Evolutionary conservation across 306 rosid species (phyloP).

Genomic region (Inga leiocalycina): DNA sequence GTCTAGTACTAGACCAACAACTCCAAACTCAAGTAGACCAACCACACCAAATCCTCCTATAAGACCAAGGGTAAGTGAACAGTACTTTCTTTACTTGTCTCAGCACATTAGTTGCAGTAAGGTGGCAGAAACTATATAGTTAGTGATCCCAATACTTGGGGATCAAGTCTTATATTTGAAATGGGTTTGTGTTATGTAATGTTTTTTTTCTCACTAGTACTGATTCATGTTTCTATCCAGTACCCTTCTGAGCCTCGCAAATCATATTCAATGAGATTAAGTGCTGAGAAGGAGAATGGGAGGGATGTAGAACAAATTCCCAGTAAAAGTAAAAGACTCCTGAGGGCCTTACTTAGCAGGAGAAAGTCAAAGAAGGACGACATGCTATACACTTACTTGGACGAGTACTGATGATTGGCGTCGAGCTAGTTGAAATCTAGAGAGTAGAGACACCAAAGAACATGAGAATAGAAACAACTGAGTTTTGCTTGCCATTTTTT

Average conservation of each 20-base stretch:
- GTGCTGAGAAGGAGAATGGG: slow-evolving; percentile 70
- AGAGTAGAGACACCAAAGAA: slow-evolving; percentile 38
- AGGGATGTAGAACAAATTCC: slow-evolving; percentile 78
- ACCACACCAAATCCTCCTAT: slow-evolving; percentile 81
- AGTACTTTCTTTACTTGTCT: background rate
- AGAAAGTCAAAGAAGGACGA: slow-evolving; percentile 98
- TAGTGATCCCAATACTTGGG: too few relatives aligned
- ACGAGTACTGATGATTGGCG: slow-evolving; percentile 73
- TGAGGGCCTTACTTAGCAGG: slow-evolving; percentile 93
- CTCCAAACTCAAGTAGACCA: slow-evolving; percentile 86
- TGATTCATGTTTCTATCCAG: slow-evolving; percentile 45
- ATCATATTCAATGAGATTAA: slow-evolving; percentile 92
- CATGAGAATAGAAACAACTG: slow-evolving; percentile 35
- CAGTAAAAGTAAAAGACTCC: slow-evolving; percentile 91
- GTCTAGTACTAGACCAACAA: slow-evolving; percentile 65
- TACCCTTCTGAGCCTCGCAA: slow-evolving; percentile 90
- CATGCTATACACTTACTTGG: slow-evolving; percentile 84
- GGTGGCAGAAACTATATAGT: too few relatives aligned
- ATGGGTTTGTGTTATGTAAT: slow-evolving; percentile 1
- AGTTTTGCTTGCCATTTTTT: slow-evolving; percentile 40
- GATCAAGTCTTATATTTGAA: background rate
- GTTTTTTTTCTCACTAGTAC: background rate
- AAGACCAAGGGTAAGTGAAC: slow-evolving; percentile 68
- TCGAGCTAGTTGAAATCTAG: slow-evolving; percentile 31
- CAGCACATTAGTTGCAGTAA: background rate